Evolutionary conservation across 306 rosid species (phyloP).

Genomic region (Sesbania bispinosa): DNA sequence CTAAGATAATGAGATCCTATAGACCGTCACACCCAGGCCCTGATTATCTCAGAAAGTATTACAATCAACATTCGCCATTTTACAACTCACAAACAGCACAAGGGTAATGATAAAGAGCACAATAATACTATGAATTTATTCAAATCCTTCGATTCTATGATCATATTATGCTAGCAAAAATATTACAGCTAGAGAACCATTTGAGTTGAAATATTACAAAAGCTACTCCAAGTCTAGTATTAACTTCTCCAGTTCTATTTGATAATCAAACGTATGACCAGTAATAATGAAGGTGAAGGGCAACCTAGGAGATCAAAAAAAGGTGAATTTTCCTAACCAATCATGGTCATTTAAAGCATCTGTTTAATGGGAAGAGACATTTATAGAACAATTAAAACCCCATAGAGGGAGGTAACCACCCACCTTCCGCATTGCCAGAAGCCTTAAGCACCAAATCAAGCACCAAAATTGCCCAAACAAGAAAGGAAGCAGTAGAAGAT

Average conservation of each 20-base stretch:
- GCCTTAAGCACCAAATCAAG: constrained; percentile 48
- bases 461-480: constrained; percentile 45
- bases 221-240: constrained; percentile 20
- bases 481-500: constrained; percentile 32
- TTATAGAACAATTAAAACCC: constrained; percentile 14
- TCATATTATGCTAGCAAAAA: constrained; percentile 1
- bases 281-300: constrained; percentile 19
- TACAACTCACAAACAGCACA: background rate
- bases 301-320: constrained; percentile 24
- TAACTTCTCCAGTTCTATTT: constrained; percentile 21
- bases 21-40: background rate
- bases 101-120: background rate
- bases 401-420: constrained; percentile 24
- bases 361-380: constrained; percentile 1
- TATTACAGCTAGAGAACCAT: no score
- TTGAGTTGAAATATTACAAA: no score
- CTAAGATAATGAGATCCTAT: no score
- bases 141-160: constrained; percentile 13
- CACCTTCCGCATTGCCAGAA: constrained; percentile 74
- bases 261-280: constrained; percentile 5
- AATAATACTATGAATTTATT: no score
- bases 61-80: background rate
- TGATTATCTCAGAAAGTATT: background rate
- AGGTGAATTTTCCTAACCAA: constrained; percentile 3
- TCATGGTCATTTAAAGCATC: constrained; percentile 15